Percentiles rank a stretch among this genome's conserved stretches.
Evolutionary conservation across 2,329 filamentous ascomycete genomes (phyloP).

Genomic region (Raffaelea arxii): DNA sequence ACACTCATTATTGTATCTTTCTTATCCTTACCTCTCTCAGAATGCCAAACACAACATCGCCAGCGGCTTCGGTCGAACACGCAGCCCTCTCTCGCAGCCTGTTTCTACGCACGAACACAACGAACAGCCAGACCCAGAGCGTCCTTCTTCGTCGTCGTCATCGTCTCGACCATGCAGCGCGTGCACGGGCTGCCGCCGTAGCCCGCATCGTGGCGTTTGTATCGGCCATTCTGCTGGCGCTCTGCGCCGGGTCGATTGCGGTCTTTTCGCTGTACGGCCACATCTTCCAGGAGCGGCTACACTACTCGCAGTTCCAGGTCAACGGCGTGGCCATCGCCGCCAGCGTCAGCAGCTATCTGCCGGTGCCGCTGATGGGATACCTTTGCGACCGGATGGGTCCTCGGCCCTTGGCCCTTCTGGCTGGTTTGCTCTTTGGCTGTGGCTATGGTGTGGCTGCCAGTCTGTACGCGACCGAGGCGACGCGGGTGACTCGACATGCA

Average conservation of each 20-base stretch:
- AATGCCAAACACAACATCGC: too few relatives aligned
- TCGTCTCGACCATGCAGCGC: too few relatives aligned
- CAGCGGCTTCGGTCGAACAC: too few relatives aligned
- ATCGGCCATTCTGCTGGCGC: constrained; percentile 43
- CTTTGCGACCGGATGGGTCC: constrained; percentile 84
- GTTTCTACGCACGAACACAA: too few relatives aligned
- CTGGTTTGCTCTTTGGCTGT: constrained; percentile 63
- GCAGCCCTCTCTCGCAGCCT: too few relatives aligned
- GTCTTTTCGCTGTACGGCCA: constrained; percentile 92
- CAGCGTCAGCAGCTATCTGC: constrained; percentile 81
- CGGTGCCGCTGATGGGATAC: constrained; percentile 83
- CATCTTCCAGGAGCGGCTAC: constrained; percentile 74
- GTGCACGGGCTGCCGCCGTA: too few relatives aligned
- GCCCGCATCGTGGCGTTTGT: constrained; percentile 39
- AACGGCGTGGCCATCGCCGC: constrained; percentile 83
- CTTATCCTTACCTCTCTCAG: too few relatives aligned
- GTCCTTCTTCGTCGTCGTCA: too few relatives aligned
- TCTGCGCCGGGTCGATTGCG: constrained; percentile 85
- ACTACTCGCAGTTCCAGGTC: constrained; percentile 85
- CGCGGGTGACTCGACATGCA: too few relatives aligned
- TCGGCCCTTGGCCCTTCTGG: constrained; percentile 61
- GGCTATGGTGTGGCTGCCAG: constrained; percentile 80
- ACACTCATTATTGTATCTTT: too few relatives aligned
- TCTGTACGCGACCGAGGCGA: constrained; percentile 47
- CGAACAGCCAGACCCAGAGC: too few relatives aligned